These are phyloP conservation scores for Sclerotiophoma versabilis DNA, from an alignment of 2,329 filamentous ascomycete species.

Conservation along the genomic window DNA sequence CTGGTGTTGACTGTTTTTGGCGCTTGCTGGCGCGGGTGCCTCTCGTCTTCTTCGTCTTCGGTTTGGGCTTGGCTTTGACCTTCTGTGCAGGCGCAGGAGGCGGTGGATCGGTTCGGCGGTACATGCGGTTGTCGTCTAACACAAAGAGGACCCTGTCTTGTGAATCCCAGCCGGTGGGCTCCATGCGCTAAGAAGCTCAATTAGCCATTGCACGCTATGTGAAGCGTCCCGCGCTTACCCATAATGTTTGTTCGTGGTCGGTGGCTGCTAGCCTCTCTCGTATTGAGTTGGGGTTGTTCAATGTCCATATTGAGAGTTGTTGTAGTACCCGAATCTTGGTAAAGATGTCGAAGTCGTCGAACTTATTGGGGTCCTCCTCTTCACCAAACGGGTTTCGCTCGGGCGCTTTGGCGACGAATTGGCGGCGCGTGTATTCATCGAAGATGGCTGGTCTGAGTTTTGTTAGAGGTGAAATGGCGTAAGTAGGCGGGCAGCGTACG, in stretches of 20 bases:
- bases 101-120: constrained; percentile 81
- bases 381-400: constrained; percentile 83
- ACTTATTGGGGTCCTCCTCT: constrained; percentile 74
- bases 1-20: constrained; percentile 64
- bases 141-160: constrained; percentile 88
- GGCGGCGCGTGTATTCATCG: constrained; percentile 89
- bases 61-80: constrained; percentile 53
- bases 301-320: constrained; percentile 86
- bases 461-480: neutral
- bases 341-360: constrained; percentile 81
- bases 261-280: constrained; percentile 85
- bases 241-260: constrained; percentile 80
- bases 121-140: constrained; percentile 91
- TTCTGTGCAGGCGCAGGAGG: constrained; percentile 66
- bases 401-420: constrained; percentile 84
- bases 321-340: constrained; percentile 85
- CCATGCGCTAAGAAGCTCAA: constrained; percentile 62
- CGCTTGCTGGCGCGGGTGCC: constrained; percentile 73
- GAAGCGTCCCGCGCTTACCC: constrained; percentile 66
- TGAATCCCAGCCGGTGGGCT: constrained; percentile 86
- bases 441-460: constrained; percentile 77
- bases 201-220: constrained; percentile 22
- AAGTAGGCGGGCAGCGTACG: constrained; percentile 63
- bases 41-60: constrained; percentile 65
- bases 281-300: constrained; percentile 86